Base-by-base conservation (phyloP, 352 stramenopile genomes). In the Phytopythium sindhum region DNA sequence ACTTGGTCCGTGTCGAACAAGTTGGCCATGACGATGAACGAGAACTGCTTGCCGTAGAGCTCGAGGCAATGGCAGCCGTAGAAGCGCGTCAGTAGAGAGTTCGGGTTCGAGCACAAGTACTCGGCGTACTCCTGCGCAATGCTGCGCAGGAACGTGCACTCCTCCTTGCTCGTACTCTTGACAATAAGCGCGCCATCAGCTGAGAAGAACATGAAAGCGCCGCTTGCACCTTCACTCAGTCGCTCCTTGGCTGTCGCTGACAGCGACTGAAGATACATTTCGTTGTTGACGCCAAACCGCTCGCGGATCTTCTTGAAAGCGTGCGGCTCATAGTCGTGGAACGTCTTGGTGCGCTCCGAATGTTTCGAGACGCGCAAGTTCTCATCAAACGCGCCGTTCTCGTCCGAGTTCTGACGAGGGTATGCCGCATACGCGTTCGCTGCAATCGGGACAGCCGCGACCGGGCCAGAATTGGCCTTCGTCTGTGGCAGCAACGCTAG, bases 201-300 rank as follows among this genome's bases (percentile, higher is more conserved):
- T 8, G 87, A 96, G 63, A 92, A 97, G 67, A 97, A 98, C 85
- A 98, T 96, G 68, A 97, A 98, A 10, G 88, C 90, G 44, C 88
- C 88, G 65, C 84, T 93, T 1, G 89, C 86, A 21, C 91, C 91
- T 78, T 97, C 91, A 54, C 81, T 92, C 57, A 97, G 55, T 28
- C 88, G 88, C 52, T 97, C 91, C 58, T 97, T 96, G 26, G 84
- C 83, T 10, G 90, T 97, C 23, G 84, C 78, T 26, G 86, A 89
- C 39, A 97, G 74, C 51, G 88, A 89, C 57, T 89, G 76, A 42
- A 92, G 70, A 60, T 97, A 96, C 9, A 79, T 78, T 28, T 93
- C 80, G 60, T 96, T 93, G 63, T 87, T 86, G 12, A 97, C 84
- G 33, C 87, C 86, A 59, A 93, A 96, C 1, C 82, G 77, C 60